These are phyloP conservation scores for Purpureocillium lavendulum DNA, from an alignment of 2,329 filamentous ascomycete species.

Conservation along the genomic window DNA sequence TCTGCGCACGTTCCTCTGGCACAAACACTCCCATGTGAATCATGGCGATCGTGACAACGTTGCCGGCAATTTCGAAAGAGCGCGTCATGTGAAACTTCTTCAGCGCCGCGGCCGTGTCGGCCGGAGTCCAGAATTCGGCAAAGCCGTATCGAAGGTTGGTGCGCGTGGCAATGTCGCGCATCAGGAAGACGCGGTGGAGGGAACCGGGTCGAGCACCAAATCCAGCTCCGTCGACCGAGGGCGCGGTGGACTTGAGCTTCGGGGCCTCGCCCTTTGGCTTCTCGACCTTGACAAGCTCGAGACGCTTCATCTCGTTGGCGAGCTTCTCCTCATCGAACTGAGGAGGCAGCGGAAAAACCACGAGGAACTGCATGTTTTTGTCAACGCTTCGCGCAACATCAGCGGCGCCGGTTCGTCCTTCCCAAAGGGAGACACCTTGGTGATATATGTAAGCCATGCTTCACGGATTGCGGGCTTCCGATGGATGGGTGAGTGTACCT, in stretches of 20 bases:
- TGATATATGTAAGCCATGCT: background rate
- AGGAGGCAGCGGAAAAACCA: conserved; percentile 62
- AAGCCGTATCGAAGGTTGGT: conserved; percentile 78
- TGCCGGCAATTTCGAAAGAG: conserved; percentile 70
- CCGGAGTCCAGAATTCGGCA: conserved; percentile 69
- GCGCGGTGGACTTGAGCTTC: conserved; percentile 52
- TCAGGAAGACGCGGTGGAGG: conserved; percentile 67
- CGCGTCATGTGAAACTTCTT: conserved; percentile 63
- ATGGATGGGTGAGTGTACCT: conserved; percentile 11
- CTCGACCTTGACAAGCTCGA: conserved; percentile 56
- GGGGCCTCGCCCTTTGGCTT: conserved; percentile 33
- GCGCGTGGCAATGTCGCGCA: conserved; percentile 62
- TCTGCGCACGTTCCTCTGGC: conserved; percentile 53
- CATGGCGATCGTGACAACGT: conserved; percentile 61
- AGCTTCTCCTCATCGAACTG: conserved; percentile 66
- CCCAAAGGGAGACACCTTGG: conserved; percentile 19
- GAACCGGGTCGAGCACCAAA: conserved; percentile 66
- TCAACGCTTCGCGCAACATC: conserved; percentile 43
- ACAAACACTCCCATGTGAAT: conserved; percentile 83
- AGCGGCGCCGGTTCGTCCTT: conserved; percentile 37
- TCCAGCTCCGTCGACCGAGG: conserved; percentile 45
- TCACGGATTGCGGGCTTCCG: background rate
- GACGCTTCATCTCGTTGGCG: conserved; percentile 62
- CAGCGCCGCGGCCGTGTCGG: conserved; percentile 68
- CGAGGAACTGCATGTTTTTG: conserved; percentile 64